phyloP scores from a whole-genome alignment of 768 basidiomycete species.

The Nevesoporus exiguus region DNA sequence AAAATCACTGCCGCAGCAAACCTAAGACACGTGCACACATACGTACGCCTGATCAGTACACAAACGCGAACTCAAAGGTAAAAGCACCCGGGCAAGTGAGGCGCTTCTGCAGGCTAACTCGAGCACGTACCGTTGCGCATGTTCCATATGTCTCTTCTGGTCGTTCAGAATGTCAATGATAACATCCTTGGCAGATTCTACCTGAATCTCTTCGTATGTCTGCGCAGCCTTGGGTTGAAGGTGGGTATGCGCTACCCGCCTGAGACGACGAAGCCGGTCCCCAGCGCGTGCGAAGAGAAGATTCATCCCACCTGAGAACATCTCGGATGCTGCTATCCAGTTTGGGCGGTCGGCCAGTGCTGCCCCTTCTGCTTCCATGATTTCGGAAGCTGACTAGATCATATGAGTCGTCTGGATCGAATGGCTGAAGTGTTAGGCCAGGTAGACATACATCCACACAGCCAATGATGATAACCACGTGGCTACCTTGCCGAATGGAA shows the following conservation, averaged over 20 bases:
- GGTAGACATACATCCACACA: constrained; percentile 24
- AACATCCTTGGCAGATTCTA: constrained; percentile 28
- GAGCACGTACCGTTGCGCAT: constrained; percentile 41
- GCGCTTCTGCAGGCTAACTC: too few species aligned
- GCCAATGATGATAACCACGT: constrained; percentile 18
- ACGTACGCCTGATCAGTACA: too few species aligned
- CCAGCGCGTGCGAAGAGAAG: constrained; percentile 47
- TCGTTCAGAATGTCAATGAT: constrained; percentile 31
- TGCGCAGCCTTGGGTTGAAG: constrained; percentile 45
- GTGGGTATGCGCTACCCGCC: constrained; percentile 50
- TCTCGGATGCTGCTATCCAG: constrained; percentile 50
- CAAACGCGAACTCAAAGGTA: too few species aligned
- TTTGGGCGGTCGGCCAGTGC: constrained; percentile 47
- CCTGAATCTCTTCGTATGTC: constrained; percentile 43
- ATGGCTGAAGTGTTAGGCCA: too few species aligned
- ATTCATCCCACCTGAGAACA: constrained; percentile 50
- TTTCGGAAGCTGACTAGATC: too few species aligned
- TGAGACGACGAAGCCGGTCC: constrained; percentile 52
- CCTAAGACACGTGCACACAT: too few species aligned
- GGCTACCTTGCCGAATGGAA: constrained; percentile 45
- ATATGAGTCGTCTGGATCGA: too few species aligned
- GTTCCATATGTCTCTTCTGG: constrained; percentile 36
- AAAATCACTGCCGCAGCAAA: constrained; percentile 24
- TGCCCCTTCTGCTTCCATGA: constrained; percentile 58
- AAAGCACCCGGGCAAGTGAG: too few species aligned